Base-by-base conservation (phyloP, 2,329 filamentous ascomycete genomes). In the Fusarium algeriense region DNA sequence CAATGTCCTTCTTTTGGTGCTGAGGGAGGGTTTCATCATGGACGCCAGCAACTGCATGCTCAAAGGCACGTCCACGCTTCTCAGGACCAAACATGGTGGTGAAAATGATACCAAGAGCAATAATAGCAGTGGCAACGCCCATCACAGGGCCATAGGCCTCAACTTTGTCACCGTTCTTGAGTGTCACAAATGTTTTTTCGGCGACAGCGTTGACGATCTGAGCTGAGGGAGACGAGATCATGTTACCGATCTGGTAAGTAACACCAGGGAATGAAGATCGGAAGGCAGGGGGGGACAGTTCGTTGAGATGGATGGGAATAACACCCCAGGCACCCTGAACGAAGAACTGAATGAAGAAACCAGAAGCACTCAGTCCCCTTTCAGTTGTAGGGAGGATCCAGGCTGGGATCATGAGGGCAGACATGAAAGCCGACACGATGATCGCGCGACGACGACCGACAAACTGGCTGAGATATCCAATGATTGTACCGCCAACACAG, bases 161-260 rank as follows among this genome's bases (percentile, higher is more conserved):
- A 3, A 89, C 91, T 6, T 77, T 79, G 60, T 89, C 78, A 6
- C 92, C 91, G 13, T 83, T 82, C 9, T 78, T 77, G 43, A 85
- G 83, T 0, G 80, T 88, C 48, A 94, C 83, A 41, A 85, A 86
- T 37, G 85, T 85, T 46, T 82, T 86, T 76, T 94, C 91, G 2
- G 92, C 86, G 54, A 94, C 86, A 15, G 90, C 91, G 66, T 94
- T 93, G 77, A 94, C 90, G 50, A 95, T 94, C 79, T 94, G 92
- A 0, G 92, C 90, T 0, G 89, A 91, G 0, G 91, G 91, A 0
- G 90, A 91, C 3, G 90, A 91, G 56, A 92, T 90, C 85, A 93
- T 90, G 83, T 93, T 93, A 10, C 91, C 92, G 12, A 93, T 81
- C 82, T 94, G 92, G 80, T 93, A 93, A 0, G 90, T 90, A 54